These are phyloP conservation scores for Anisodus tanguticus DNA, from an alignment of 257 asterid species.

Conservation along the genomic window DNA sequence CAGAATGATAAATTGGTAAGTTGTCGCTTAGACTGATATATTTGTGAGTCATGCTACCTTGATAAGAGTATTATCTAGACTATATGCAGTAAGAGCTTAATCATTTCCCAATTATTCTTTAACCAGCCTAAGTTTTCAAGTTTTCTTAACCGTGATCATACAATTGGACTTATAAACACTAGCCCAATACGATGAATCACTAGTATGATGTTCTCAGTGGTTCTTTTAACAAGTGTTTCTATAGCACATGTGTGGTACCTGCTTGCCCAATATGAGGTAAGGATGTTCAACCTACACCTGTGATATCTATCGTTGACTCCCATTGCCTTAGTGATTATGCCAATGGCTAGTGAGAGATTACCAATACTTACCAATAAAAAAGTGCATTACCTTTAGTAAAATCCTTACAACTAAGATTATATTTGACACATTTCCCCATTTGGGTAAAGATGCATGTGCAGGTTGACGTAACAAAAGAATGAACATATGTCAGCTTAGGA, in stretches of 20 bases:
- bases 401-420: conserved; percentile 21
- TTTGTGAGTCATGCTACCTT: neutral
- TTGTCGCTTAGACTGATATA: neutral
- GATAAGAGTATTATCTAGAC: neutral
- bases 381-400: neutral
- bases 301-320: neutral
- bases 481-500: neutral
- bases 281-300: neutral
- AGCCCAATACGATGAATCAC: neutral
- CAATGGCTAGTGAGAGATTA: neutral
- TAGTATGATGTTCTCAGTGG: neutral
- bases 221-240: too few species aligned
- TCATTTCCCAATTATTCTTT: neutral
- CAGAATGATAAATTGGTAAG: neutral
- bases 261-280: neutral
- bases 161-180: conserved; percentile 2
- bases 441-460: neutral
- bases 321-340: conserved; percentile 1
- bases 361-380: too few species aligned
- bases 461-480: conserved; percentile 21
- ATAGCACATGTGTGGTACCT: neutral
- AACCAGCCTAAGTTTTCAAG: neutral
- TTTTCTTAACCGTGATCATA: neutral
- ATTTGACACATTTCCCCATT: neutral
- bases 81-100: neutral